Evolutionary conservation across 257 asterid genomes (phyloP).

Genomic region (Solanum bulbocastanum): DNA sequence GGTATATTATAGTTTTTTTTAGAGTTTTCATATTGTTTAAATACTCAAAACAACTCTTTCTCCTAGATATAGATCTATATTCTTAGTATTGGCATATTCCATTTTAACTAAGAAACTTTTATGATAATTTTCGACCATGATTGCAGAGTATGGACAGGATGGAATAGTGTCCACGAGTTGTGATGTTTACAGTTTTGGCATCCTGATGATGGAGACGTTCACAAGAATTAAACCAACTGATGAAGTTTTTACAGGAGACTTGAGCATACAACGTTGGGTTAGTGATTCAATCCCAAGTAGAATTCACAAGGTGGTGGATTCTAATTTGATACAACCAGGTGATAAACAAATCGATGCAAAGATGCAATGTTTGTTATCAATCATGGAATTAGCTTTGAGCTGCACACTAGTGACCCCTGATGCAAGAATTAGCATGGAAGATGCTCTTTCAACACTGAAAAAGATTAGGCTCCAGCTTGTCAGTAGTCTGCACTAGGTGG

Average conservation of each 20-base stretch:
- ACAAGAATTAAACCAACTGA: neutral
- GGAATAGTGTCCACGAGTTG: neutral
- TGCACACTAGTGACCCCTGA: neutral
- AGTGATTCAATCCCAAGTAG: neutral
- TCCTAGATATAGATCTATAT: neutral
- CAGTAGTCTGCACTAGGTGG: neutral
- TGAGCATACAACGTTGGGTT: neutral
- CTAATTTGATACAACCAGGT: neutral
- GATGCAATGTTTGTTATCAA: neutral
- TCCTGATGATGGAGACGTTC: neutral
- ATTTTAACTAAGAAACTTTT: neutral
- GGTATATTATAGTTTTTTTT: neutral
- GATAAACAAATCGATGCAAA: neutral
- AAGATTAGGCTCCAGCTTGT: neutral
- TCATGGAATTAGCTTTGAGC: neutral
- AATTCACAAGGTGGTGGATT: neutral
- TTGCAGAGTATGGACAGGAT: neutral
- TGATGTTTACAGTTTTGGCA: neutral
- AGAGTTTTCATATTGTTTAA: neutral
- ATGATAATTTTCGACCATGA: neutral
- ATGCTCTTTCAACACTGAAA: neutral
- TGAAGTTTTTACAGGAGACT: neutral
- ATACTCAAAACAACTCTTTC: neutral
- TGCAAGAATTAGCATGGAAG: neutral
- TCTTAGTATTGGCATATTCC: neutral